Evolutionary conservation across 768 basidiomycete species (phyloP).

Genomic region (Tricholoma saponaceum): DNA sequence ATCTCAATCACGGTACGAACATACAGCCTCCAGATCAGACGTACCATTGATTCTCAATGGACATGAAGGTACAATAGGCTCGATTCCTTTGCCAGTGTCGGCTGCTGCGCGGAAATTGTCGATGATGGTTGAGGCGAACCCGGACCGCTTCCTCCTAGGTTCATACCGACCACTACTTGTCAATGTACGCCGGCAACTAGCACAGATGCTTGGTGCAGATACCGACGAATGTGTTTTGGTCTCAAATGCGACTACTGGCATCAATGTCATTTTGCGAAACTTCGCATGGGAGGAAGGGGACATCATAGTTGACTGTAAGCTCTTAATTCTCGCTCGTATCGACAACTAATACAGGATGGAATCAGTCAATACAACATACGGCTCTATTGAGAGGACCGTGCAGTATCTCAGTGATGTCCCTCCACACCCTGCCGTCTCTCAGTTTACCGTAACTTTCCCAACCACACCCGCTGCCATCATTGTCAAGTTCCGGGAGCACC

Average conservation of each 20-base stretch:
- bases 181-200: conserved; percentile 38
- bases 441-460: conserved; percentile 52
- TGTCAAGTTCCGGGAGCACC: conserved; percentile 29
- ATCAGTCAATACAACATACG: conserved; percentile 33
- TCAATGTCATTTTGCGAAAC: conserved; percentile 60
- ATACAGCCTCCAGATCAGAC: conserved; percentile 23
- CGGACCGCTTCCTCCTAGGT: conserved; percentile 44
- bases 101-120: conserved; percentile 33
- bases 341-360: neutral
- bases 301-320: conserved; percentile 49
- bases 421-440: conserved; percentile 47
- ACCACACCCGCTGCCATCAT: conserved; percentile 40
- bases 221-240: conserved; percentile 47
- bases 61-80: conserved; percentile 45
- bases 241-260: conserved; percentile 50
- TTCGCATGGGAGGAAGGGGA: conserved; percentile 60
- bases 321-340: neutral
- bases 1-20: conserved; percentile 58
- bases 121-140: conserved; percentile 38
- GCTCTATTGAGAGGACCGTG: conserved; percentile 45
- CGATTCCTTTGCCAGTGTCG: conserved; percentile 42
- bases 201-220: conserved; percentile 41
- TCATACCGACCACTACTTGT: conserved; percentile 23
- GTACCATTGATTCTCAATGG: neutral
- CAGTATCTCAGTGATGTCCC: conserved; percentile 51